phyloP scores from a whole-genome alignment of 352 stramenopile genomes.

The Phytophthora megakarya region DNA sequence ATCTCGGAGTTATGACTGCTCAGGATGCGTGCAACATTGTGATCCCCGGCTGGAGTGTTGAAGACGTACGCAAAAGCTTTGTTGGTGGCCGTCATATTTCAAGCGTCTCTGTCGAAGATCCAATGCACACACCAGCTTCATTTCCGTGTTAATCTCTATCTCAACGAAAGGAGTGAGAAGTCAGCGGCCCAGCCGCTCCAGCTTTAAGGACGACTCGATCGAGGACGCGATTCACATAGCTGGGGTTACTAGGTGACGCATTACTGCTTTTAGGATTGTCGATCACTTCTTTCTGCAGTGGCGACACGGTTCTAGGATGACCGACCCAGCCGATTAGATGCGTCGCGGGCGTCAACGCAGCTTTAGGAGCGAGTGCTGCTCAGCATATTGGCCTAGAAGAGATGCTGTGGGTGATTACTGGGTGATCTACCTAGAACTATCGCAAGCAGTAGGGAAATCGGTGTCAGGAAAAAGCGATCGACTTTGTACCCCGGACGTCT shows the following conservation, averaged over 20 bases:
- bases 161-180: not conserved
- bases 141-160: not conserved
- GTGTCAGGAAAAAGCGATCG: not conserved
- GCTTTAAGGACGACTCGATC: not conserved
- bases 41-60: too few relatives aligned
- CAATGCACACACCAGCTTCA: too few relatives aligned
- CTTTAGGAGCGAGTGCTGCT: too few relatives aligned
- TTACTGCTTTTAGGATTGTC: not conserved
- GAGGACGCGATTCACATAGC: not conserved
- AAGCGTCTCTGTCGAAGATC: too few relatives aligned
- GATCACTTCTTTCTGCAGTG: not conserved
- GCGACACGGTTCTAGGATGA: not conserved
- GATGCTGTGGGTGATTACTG: not conserved
- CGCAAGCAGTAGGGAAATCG: conserved; percentile 1
- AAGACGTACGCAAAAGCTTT: too few relatives aligned
- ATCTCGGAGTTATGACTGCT: too few relatives aligned
- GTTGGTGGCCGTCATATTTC: too few relatives aligned
- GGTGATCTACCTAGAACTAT: not conserved
- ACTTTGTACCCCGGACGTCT: conserved; percentile 9
- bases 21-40: too few relatives aligned
- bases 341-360: too few relatives aligned
- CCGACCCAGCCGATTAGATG: not conserved
- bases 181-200: not conserved
- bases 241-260: too few relatives aligned
- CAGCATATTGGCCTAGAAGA: too few relatives aligned